These are phyloP conservation scores for Rutstroemia sydowiana DNA, from an alignment of 2,329 filamentous ascomycete species.

Conservation along the genomic window DNA sequence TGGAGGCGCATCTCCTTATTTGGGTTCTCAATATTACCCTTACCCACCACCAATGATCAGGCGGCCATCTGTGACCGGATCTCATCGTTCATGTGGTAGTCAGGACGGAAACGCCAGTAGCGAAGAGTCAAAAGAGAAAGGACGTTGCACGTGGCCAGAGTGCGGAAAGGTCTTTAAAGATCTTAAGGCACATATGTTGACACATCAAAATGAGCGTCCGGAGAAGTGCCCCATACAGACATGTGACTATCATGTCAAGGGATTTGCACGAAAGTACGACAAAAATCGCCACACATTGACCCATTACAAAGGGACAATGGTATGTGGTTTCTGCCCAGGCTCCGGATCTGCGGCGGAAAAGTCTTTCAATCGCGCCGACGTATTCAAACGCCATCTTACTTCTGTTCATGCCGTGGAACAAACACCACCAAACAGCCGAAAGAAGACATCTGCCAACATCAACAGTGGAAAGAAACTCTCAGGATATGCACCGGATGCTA, in stretches of 20 bases:
- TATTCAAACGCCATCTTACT: constrained; percentile 93
- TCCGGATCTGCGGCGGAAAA: constrained; percentile 84
- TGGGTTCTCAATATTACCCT: constrained; percentile 25
- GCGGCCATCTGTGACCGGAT: constrained; percentile 21
- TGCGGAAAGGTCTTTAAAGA: constrained; percentile 56
- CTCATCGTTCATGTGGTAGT: constrained; percentile 26
- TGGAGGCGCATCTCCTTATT: constrained; percentile 28
- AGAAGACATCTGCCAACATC: constrained; percentile 43
- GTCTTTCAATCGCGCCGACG: constrained; percentile 91
- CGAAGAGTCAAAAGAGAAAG: constrained; percentile 29
- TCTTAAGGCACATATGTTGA: constrained; percentile 85
- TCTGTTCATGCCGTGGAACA: constrained; percentile 93
- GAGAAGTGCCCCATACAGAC: constrained; percentile 93
- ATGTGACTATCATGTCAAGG: constrained; percentile 90
- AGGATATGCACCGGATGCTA: constrained; percentile 66
- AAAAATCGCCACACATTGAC: constrained; percentile 91
- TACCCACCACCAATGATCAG: constrained; percentile 22
- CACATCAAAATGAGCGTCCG: constrained; percentile 85
- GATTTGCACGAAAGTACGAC: constrained; percentile 94
- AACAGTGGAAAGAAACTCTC: constrained; percentile 48
- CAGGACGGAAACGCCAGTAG: constrained; percentile 27
- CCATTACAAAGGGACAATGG: constrained; percentile 94
- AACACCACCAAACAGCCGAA: constrained; percentile 81
- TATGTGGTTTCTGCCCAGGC: constrained; percentile 91
- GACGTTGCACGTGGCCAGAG: constrained; percentile 47